Conservation (phyloP, 331 rosid genomes). For the Rosa hybrid region DNA sequence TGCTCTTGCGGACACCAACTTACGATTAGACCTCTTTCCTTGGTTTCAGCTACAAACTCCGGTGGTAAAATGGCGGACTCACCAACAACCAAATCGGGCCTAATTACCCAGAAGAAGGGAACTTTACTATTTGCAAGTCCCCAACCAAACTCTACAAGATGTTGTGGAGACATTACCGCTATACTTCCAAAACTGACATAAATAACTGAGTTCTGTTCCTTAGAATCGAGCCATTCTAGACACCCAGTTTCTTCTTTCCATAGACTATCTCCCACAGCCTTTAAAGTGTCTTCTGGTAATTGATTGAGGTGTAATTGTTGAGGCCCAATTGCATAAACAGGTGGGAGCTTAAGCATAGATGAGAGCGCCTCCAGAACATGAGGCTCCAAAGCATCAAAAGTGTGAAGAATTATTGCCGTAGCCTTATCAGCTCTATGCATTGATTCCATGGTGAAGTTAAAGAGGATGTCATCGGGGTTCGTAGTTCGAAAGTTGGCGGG, state of each 20-base stretch:
- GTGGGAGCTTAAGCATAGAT: neutral
- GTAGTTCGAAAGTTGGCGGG: conserved; percentile 5
- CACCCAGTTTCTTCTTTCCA: conserved; percentile 30
- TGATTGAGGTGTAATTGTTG: neutral
- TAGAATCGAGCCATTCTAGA: conserved; percentile 13
- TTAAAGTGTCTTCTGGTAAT: neutral
- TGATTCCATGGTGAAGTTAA: neutral
- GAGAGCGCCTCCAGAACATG: conserved; percentile 9
- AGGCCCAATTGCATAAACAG: conserved; percentile 25
- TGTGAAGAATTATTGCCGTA: conserved; percentile 12
- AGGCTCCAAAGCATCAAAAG: conserved; percentile 23
- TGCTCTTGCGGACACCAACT: conserved; percentile 29
- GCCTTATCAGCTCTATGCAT: neutral
- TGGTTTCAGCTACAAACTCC: neutral
- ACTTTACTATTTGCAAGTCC: conserved; percentile 29
- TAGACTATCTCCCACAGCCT: conserved; percentile 4
- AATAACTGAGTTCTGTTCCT: conserved; percentile 13
- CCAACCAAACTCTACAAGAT: conserved; percentile 27
- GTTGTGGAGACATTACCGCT: neutral
- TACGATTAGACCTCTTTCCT: neutral
- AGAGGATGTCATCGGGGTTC: neutral
- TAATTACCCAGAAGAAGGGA: conserved; percentile 19
- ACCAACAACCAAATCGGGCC: conserved; percentile 27
- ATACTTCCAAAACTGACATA: conserved; percentile 32
- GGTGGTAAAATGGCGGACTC: neutral